Evolutionary conservation across 1,139 yeast species (phyloP), one percentile per base, ranked within the genome.

Genomic region (Geotrichum citri-aurantii): DNA sequence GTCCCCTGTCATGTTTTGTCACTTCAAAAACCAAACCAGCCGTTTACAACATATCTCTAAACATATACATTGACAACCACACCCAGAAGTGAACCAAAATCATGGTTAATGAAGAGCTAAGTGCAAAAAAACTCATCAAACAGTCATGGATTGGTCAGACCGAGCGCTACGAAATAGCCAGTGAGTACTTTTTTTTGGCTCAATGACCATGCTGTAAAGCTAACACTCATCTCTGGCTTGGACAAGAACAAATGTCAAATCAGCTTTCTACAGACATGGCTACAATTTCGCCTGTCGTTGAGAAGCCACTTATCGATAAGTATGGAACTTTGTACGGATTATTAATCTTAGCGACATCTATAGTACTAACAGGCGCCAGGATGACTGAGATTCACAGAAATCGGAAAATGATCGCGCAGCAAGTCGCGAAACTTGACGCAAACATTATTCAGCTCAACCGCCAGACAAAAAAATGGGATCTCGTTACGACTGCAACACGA

Each of bases 141-240:
- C 72, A 70, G 54, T 65, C 71, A n/a, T 66, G 69, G 59, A 70
- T 70, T 48, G 73, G 71, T 21, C 71, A 69, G 60, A 56, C 65
- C 1, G 67, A 67, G 50, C 63, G 72, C 8, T 63, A 62, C 37
- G 70, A 66, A 21, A 61, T 63, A 6, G 70, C 69, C 0, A 61
- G 59, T 33, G 50, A 23, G 60, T n/a, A 12, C 50, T 24, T 14
- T n/a, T n/a, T 26, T 48, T 12, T 55, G 31, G 19, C 33, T 47
- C 42, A 52, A 42, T 17, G 31, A 33, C 42, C 50, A 26, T n/a
- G n/a, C n/a, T n/a, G n/a, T n/a, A n/a, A n/a, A n/a, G n/a, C n/a
- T n/a, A n/a, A n/a, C n/a, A n/a, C n/a, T n/a, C n/a, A n/a, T n/a
- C n/a, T n/a, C n/a, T n/a, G n/a, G n/a, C n/a, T 8, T n/a, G 17